A percentile compares a stretch with the other conserved stretches of the same genome.
These are phyloP conservation scores for Neofusicoccum sp. DNA, from an alignment of 2,329 filamentous ascomycete species.

Conservation along the genomic window DNA sequence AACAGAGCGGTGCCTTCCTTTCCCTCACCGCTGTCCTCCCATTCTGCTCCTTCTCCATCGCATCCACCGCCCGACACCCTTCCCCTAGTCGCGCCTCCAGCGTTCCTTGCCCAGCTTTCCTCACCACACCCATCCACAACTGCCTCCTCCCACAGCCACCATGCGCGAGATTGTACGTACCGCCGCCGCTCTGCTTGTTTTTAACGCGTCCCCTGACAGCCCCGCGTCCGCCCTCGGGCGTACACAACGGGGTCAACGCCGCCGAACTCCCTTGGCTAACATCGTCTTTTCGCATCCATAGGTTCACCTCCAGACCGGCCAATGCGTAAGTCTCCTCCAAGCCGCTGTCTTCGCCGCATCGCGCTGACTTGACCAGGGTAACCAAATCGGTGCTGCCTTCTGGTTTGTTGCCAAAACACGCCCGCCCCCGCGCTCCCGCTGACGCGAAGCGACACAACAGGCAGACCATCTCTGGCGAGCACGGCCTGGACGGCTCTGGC, in stretches of 20 bases:
- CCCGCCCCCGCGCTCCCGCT: constrained; percentile 19
- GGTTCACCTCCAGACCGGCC: constrained; percentile 99
- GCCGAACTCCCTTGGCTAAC: constrained; percentile 56
- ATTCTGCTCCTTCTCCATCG: constrained; percentile 15
- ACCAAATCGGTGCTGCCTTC: constrained; percentile 99
- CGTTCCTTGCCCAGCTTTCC: neutral
- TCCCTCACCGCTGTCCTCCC: constrained; percentile 13
- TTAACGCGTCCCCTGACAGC: constrained; percentile 39
- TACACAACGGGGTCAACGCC: constrained; percentile 35
- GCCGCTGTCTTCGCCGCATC: constrained; percentile 18
- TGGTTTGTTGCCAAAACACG: constrained; percentile 60
- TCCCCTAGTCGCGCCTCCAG: constrained; percentile 9
- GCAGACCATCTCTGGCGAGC: constrained; percentile 63
- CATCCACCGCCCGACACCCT: constrained; percentile 13
- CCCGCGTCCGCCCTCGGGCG: constrained; percentile 40
- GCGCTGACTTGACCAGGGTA: constrained; percentile 66
- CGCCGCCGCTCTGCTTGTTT: constrained; percentile 40
- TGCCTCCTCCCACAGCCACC: constrained; percentile 36
- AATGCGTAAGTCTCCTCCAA: constrained; percentile 73
- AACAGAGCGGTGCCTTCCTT: constrained; percentile 10
- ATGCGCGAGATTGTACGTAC: constrained; percentile 70
- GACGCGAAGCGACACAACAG: constrained; percentile 26
- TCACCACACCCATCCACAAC: constrained; percentile 5
- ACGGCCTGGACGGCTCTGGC: constrained; percentile 95
- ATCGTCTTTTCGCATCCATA: constrained; percentile 52